phyloP scores from a whole-genome alignment of 495 filamentous ascomycete genomes.

The Talaromyces liani region DNA sequence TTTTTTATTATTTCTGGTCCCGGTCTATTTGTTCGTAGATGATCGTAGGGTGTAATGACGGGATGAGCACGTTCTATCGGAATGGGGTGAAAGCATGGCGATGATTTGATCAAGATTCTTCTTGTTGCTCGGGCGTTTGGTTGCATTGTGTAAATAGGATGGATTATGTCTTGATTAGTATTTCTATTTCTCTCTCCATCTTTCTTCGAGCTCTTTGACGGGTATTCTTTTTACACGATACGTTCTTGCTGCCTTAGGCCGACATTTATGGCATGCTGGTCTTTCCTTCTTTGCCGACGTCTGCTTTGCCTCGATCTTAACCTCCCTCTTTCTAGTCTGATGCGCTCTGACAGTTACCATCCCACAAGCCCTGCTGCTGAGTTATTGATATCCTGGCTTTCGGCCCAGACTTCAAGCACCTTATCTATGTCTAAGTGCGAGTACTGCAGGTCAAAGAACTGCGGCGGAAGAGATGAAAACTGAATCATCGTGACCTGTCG shows the following conservation, averaged over 20 bases:
- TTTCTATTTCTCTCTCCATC: neutral
- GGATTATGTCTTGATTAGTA: neutral
- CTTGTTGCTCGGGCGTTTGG: neutral
- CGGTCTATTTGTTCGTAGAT: neutral
- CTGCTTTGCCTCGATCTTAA: neutral
- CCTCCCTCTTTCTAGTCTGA: neutral
- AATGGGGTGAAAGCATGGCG: neutral
- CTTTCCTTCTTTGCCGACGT: neutral
- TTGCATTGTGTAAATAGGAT: neutral
- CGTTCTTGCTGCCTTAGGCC: neutral
- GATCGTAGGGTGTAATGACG: neutral
- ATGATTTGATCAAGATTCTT: neutral
- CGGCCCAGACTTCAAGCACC: slow-evolving; percentile 2
- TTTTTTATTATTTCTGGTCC: neutral
- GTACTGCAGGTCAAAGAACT: slow-evolving; percentile 11
- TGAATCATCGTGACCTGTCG: neutral
- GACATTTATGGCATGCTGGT: neutral
- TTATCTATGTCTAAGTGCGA: slow-evolving; percentile 4
- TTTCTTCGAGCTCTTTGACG: neutral
- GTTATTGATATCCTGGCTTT: neutral
- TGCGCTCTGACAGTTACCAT: neutral
- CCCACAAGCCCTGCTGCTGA: neutral
- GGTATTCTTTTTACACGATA: neutral
- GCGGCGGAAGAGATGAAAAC: slow-evolving; percentile 4
- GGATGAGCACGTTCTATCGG: neutral